These are phyloP conservation scores for Platismatia glauca DNA, from an alignment of 495 filamentous ascomycete species.

Conservation along the genomic window DNA sequence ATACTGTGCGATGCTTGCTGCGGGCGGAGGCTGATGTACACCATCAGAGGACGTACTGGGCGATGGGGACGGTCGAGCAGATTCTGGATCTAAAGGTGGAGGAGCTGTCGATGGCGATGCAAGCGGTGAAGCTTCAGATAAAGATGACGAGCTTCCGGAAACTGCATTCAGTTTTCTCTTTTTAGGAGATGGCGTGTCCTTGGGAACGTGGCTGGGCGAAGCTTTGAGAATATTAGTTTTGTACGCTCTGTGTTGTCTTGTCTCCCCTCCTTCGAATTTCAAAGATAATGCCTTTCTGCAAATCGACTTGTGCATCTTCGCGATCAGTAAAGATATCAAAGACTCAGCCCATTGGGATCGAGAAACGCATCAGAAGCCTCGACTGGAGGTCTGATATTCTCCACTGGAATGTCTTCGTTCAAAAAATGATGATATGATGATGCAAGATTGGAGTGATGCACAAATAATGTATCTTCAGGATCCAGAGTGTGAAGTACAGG, in stretches of 20 bases:
- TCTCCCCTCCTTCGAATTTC: neutral
- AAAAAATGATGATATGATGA: neutral
- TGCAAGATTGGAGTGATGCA: neutral
- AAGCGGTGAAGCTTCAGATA: constrained; percentile 51
- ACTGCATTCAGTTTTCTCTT: constrained; percentile 46
- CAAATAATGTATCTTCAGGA: neutral
- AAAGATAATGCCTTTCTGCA: neutral
- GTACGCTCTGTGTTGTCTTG: neutral
- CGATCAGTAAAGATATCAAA: neutral
- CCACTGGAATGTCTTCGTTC: neutral
- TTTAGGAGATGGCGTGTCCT: constrained; percentile 13
- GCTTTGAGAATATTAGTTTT: constrained; percentile 11
- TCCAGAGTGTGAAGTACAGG: neutral
- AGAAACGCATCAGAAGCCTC: neutral
- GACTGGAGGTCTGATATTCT: neutral
- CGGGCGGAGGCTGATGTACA: constrained; percentile 68
- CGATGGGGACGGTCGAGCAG: constrained; percentile 41
- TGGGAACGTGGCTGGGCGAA: constrained; percentile 14
- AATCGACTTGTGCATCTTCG: neutral
- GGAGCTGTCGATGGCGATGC: constrained; percentile 37
- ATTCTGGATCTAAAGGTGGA: constrained; percentile 36
- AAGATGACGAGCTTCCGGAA: constrained; percentile 53
- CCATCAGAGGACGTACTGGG: constrained; percentile 55
- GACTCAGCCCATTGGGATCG: neutral
- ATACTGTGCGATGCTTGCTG: constrained; percentile 60